Base-by-base conservation (phyloP, 257 asterid species). In the Lithospermum erythrorhizon region DNA sequence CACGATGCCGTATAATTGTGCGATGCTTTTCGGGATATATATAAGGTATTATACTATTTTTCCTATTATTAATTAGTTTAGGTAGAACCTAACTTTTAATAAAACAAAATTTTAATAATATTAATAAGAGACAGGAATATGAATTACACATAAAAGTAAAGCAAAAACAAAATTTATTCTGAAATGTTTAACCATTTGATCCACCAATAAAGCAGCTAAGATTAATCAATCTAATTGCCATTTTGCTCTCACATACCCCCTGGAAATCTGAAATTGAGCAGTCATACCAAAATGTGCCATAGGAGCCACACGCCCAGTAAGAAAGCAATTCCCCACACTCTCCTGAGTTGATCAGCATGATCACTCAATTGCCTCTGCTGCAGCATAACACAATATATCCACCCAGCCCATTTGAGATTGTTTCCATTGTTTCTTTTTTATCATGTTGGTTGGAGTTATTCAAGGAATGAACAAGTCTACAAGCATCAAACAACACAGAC, bases 231-330 rank as follows among this genome's bases (percentile, higher is more conserved):
- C n/a, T n/a, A n/a, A n/a, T n/a, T n/a, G n/a, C 32, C 72, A 70
- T 69, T 82, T 79, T 48, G 85, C 82, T 64, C 82, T 79, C 15
- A 80, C 81, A 56, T 79, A 85, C 23, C 85, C 85, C 49, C 69
- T 79, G 61, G 68, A 10, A 18, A 79, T 79, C 75, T 75, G 80
- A 30, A 79, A 73, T 48, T 77, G 85, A 21, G 72, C 81, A 2
- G 86, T 77, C 37, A 82, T 77, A 47, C 85, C 86, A 10, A 82
- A 68, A 62, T 79, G 89, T 10, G 83, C 83, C 89, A 82, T 79
- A 29, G 79, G 69, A 61, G 79, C 82, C 89, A n/a, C n/a, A n/a
- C 89, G 79, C 0, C 79, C 83, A 70, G 79, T 79, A 82, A 57
- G 79, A 79, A 8, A 82, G 85, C 60, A 82, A 71, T 71, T 82